Evolutionary conservation across 1,284 basidiomycete species (phyloP).

Genomic region (Leccinum angustisporum): DNA sequence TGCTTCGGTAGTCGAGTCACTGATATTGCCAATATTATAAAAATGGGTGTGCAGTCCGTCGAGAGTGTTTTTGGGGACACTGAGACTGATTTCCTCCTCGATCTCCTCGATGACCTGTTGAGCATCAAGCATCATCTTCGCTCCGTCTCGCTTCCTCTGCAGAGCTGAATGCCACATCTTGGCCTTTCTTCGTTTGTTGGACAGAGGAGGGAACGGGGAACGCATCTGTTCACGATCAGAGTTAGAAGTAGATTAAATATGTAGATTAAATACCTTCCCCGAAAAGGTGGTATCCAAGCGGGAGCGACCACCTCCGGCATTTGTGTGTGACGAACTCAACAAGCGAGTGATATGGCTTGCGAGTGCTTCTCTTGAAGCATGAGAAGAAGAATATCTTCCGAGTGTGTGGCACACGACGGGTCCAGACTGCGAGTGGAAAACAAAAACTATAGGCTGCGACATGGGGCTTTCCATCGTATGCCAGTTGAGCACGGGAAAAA

Average conservation of each 20-base stretch:
- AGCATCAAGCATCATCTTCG: slow-evolving; percentile 3
- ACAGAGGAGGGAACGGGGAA: not conserved
- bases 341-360: not conserved
- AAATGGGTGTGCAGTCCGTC: not conserved
- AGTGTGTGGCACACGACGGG: not conserved
- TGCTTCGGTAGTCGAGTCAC: not conserved
- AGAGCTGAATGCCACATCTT: not conserved
- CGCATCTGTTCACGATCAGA: not conserved
- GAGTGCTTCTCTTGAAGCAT: not conserved
- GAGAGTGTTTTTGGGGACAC: not conserved
- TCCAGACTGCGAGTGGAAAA: not conserved
- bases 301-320: not conserved
- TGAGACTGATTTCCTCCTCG: not conserved
- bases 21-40: not conserved
- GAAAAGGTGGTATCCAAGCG: not conserved
- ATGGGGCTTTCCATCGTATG: not conserved
- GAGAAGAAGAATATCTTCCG: not conserved
- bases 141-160: not conserved
- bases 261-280: not conserved
- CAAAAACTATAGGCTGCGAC: not conserved
- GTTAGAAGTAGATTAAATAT: not conserved
- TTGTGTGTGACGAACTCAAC: not conserved
- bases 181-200: slow-evolving; percentile 3
- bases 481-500: not conserved
- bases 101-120: not conserved